These are phyloP conservation scores for Fusarium sp. DNA, from an alignment of 2,329 filamentous ascomycete genomes.

Conservation along the genomic window DNA sequence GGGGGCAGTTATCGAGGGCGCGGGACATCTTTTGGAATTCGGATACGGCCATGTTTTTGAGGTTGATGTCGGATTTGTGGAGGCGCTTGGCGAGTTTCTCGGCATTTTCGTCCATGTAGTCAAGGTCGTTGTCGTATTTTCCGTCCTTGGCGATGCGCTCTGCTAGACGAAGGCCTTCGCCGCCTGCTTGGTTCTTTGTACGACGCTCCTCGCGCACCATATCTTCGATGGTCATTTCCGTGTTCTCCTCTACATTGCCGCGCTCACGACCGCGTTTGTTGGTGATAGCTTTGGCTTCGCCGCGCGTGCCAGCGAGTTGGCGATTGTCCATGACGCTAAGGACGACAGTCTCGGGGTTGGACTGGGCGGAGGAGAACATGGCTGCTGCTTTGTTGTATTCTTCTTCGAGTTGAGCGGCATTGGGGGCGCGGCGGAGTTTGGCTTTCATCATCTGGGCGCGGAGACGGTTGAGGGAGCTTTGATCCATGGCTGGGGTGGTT, in stretches of 20 bases:
- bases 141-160: conserved; percentile 94
- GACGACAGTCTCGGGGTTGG: conserved; percentile 76
- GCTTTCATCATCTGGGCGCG: conserved; percentile 98
- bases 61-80: conserved; percentile 87
- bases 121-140: conserved; percentile 92
- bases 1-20: conserved; percentile 87
- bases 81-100: conserved; percentile 88
- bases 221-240: conserved; percentile 96
- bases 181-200: conserved; percentile 81
- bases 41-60: conserved; percentile 88
- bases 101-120: conserved; percentile 98
- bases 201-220: conserved; percentile 96
- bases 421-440: conserved; percentile 83
- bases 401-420: conserved; percentile 82
- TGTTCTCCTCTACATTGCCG: conserved; percentile 89
- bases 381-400: conserved; percentile 86
- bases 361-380: conserved; percentile 68
- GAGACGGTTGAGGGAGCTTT: conserved; percentile 87
- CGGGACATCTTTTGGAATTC: conserved; percentile 93
- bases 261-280: conserved; percentile 88
- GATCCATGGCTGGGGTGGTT: conserved; percentile 69
- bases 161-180: conserved; percentile 86
- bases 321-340: conserved; percentile 91
- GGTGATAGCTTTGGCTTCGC: conserved; percentile 82
- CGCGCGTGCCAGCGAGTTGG: conserved; percentile 81